These are phyloP conservation scores for Secale cereale DNA, from an alignment of 176 grass and related monocot species.

Conservation along the genomic window DNA sequence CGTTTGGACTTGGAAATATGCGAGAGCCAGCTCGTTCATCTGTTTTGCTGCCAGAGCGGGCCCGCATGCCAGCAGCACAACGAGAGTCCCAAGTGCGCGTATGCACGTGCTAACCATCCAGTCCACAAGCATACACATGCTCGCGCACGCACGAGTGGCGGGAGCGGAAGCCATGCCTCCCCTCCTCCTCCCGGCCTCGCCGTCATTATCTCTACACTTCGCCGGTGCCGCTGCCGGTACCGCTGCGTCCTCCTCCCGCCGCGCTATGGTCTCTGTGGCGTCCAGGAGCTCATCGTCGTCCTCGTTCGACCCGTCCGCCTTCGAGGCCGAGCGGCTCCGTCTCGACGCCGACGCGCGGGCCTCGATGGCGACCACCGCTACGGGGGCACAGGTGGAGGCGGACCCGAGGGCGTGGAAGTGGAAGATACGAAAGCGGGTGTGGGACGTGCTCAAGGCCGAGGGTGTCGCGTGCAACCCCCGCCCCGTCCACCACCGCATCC, in stretches of 20 bases:
- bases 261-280: neutral
- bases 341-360: constrained; percentile 75
- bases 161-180: constrained; percentile 10
- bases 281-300: constrained; percentile 22
- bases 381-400: constrained; percentile 31
- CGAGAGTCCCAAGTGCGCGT: neutral
- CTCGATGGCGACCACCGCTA: constrained; percentile 47
- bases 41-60: neutral
- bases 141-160: neutral
- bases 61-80: neutral
- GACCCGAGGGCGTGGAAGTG: constrained; percentile 84
- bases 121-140: neutral
- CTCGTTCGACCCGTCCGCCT: constrained; percentile 60
- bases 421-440: constrained; percentile 68
- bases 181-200: constrained; percentile 5
- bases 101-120: neutral
- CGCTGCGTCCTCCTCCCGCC: constrained; percentile 4
- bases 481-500: constrained; percentile 93
- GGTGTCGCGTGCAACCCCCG: constrained; percentile 68
- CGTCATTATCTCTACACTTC: constrained; percentile 1
- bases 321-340: constrained; percentile 70
- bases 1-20: too few species aligned
- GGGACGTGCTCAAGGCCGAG: constrained; percentile 77
- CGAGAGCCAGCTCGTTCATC: neutral
- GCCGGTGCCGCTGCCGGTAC: neutral